A percentile compares a stretch with the other conserved stretches of the same genome.
phyloP scores from a whole-genome alignment of 75 land plant species.

The Chamaecyparis obtusa region DNA sequence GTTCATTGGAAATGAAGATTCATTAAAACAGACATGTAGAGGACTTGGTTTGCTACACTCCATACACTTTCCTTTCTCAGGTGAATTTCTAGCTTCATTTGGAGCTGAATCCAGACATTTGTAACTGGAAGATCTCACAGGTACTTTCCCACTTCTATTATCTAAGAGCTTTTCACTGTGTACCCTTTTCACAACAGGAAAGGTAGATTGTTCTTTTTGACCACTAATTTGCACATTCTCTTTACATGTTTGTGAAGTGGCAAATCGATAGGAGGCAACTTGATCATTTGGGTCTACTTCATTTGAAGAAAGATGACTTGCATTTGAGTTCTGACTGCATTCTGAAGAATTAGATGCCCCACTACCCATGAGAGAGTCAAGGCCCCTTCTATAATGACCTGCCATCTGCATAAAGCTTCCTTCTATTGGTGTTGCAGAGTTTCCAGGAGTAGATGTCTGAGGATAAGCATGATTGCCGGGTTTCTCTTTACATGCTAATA shows the following conservation, averaged over 20 bases:
- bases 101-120: slow-evolving; percentile 1
- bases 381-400: background rate
- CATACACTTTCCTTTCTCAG: background rate
- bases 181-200: slow-evolving; percentile 26
- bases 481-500: slow-evolving; percentile 3
- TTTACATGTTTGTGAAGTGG: slow-evolving; percentile 7
- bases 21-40: background rate
- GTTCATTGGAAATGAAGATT: background rate
- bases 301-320: slow-evolving; percentile 40
- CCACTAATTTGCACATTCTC: background rate
- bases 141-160: background rate
- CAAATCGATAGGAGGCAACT: background rate
- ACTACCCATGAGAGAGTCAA: background rate
- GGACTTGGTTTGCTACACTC: background rate
- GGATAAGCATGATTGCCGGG: background rate
- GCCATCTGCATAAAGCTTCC: background rate
- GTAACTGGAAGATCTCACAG: slow-evolving; percentile 1
- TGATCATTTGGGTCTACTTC: slow-evolving; percentile 14
- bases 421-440: background rate
- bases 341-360: slow-evolving; percentile 29
- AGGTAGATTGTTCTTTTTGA: background rate
- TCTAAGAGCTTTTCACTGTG: slow-evolving; percentile 29
- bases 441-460: background rate
- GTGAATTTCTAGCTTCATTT: background rate
- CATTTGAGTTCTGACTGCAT: slow-evolving; percentile 47